A percentile compares a stretch with the other conserved stretches of the same genome.
These are phyloP conservation scores for Alternaria gaisen DNA, from an alignment of 2,329 filamentous ascomycete species.

Conservation along the genomic window DNA sequence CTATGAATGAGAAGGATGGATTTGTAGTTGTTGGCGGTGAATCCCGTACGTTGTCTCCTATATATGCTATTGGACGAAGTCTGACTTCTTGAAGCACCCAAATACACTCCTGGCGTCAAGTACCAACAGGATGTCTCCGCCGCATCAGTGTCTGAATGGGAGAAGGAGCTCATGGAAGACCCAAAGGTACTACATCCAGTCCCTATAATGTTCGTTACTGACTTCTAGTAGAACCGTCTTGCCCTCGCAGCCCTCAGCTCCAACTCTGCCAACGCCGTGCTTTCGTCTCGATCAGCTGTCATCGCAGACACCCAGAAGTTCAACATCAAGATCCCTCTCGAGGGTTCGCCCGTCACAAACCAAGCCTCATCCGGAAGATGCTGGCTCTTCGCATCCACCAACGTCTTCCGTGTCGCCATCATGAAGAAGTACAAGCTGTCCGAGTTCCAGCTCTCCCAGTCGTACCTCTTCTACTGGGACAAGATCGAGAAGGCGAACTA, in stretches of 20 bases:
- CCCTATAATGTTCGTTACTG: background rate
- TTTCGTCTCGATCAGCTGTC: constrained; percentile 69
- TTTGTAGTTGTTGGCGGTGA: constrained; percentile 63
- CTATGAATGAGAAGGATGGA: constrained; percentile 59
- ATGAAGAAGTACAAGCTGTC: constrained; percentile 84
- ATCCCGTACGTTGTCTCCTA: constrained; percentile 42
- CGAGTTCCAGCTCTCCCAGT: constrained; percentile 84
- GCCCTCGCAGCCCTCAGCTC: constrained; percentile 77
- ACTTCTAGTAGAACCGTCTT: constrained; percentile 66
- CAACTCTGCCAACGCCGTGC: constrained; percentile 70
- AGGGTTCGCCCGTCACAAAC: constrained; percentile 85
- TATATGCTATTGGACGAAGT: background rate
- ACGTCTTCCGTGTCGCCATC: constrained; percentile 86
- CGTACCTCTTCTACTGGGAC: constrained; percentile 92
- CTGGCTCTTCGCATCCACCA: constrained; percentile 93
- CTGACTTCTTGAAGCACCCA: constrained; percentile 30
- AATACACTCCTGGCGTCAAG: constrained; percentile 37
- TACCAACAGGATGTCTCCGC: constrained; percentile 58
- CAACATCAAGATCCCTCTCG: constrained; percentile 82
- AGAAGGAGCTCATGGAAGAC: constrained; percentile 68
- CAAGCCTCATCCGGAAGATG: constrained; percentile 83
- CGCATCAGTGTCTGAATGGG: constrained; percentile 65
- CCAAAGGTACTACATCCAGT: constrained; percentile 62
- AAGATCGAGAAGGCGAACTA: constrained; percentile 92
- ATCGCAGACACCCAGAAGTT: constrained; percentile 80